phyloP scores from a whole-genome alignment of 371 early-diverging fungal genomes.

The Dichotomocladium elegans region DNA sequence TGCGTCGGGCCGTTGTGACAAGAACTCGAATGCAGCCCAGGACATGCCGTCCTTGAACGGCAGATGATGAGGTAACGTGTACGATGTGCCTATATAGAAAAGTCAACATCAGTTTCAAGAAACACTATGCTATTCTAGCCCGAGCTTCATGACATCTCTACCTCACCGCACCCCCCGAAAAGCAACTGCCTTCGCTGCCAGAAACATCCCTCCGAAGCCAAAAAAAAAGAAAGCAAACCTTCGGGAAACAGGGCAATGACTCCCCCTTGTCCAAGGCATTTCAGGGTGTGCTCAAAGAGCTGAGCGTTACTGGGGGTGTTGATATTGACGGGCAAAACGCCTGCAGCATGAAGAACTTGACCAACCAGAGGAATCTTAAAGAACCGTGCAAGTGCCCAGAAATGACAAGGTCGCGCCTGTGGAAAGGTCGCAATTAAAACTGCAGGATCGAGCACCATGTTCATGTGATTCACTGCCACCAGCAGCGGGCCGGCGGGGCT shows the following conservation, averaged over 20 bases:
- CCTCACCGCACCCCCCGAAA: not conserved
- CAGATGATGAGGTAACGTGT: constrained; percentile 49
- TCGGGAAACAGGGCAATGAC: constrained; percentile 59
- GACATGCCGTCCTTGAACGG: constrained; percentile 54
- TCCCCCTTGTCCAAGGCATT: constrained; percentile 41
- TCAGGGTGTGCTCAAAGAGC: constrained; percentile 47
- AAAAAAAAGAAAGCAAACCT: constrained; percentile 25
- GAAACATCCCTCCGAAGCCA: too few relatives aligned
- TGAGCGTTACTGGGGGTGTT: constrained; percentile 51
- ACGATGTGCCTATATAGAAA: constrained; percentile 48
- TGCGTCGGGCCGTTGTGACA: constrained; percentile 20
- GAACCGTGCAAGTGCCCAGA: constrained; percentile 56
- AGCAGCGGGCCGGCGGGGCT: constrained; percentile 38
- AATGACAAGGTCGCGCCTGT: constrained; percentile 49
- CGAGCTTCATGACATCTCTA: too few relatives aligned
- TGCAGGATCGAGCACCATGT: constrained; percentile 59
- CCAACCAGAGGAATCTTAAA: constrained; percentile 46
- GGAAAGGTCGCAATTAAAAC: constrained; percentile 51
- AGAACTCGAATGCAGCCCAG: constrained; percentile 49
- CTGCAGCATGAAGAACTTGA: constrained; percentile 34
- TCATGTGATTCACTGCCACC: constrained; percentile 50
- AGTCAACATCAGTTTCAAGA: not conserved
- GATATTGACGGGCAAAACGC: constrained; percentile 55
- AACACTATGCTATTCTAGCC: too few relatives aligned
- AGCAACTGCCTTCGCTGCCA: too few relatives aligned